A percentile compares a stretch with the other conserved stretches of the same genome.
phyloP scores from a whole-genome alignment of 805 yeast genomes.

The Scheffersomyces stipitis region DNA sequence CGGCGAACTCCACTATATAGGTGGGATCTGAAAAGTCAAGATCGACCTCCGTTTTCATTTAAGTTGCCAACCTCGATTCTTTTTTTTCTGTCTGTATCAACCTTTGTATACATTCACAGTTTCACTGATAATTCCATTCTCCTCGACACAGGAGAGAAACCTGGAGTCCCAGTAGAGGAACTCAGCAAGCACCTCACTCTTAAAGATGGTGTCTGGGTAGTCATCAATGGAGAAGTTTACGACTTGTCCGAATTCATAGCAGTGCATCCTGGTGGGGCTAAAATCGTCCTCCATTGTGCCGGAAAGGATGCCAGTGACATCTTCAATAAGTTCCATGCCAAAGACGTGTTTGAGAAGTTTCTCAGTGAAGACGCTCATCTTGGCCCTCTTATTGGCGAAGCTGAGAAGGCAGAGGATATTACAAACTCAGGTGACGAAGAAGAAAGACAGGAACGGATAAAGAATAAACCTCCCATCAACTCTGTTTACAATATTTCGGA shows the following conservation, averaged over 20 bases:
- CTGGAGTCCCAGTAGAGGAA: constrained; percentile 15
- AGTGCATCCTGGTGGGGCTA: constrained; percentile 53
- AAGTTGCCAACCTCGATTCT: not conserved
- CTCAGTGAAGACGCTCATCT: constrained; percentile 17
- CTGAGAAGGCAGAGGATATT: constrained; percentile 11
- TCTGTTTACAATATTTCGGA: constrained; percentile 35
- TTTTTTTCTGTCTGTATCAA: no score
- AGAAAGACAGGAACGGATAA: constrained; percentile 12
- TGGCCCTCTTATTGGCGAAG: constrained; percentile 23
- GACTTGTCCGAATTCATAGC: constrained; percentile 38
- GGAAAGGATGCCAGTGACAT: constrained; percentile 60
- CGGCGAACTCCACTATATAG: no score
- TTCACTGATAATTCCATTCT: not conserved
- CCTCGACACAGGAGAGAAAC: not conserved
- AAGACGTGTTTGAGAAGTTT: constrained; percentile 17
- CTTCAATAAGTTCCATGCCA: constrained; percentile 41
- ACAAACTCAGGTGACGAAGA: constrained; percentile 18
- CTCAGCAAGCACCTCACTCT: constrained; percentile 9
- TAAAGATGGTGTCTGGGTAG: constrained; percentile 27
- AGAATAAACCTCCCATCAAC: constrained; percentile 30
- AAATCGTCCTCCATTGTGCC: constrained; percentile 12
- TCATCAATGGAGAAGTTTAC: constrained; percentile 31
- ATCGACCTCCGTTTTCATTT: not conserved
- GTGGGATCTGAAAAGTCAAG: not conserved
- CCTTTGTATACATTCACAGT: no score